A percentile compares a stretch with the other conserved stretches of the same genome.
Evolutionary conservation across 2,329 filamentous ascomycete species (phyloP).

Genomic region (Orbilia brochopaga): DNA sequence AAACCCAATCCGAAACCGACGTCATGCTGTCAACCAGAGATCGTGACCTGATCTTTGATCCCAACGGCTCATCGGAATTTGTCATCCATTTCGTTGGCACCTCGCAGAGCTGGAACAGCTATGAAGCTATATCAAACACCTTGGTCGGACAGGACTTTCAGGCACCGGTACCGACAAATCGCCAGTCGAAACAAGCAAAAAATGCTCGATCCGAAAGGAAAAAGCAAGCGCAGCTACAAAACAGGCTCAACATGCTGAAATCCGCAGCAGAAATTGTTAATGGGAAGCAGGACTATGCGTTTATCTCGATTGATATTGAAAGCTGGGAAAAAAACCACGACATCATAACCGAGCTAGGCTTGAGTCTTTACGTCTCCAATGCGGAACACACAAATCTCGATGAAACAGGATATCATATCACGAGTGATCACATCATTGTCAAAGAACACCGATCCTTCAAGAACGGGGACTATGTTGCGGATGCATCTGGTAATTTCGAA

Average conservation of each 20-base stretch:
- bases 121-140: constrained; percentile 12
- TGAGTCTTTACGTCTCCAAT: constrained; percentile 77
- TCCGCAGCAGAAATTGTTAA: constrained; percentile 29
- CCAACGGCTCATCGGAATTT: background rate
- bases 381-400: constrained; percentile 57
- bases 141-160: background rate
- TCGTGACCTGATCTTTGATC: constrained; percentile 17
- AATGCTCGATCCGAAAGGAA: constrained; percentile 24
- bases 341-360: constrained; percentile 81
- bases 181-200: background rate
- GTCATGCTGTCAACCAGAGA: constrained; percentile 18
- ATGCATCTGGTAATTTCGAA: constrained; percentile 75
- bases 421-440: constrained; percentile 74
- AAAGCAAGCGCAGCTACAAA: constrained; percentile 26
- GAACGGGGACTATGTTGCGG: constrained; percentile 73
- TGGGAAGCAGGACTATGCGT: constrained; percentile 34
- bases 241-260: constrained; percentile 38
- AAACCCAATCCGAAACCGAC: constrained; percentile 48
- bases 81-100: constrained; percentile 19
- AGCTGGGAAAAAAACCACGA: constrained; percentile 72
- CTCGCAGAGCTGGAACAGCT: constrained; percentile 23
- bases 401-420: constrained; percentile 7
- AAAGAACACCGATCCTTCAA: constrained; percentile 69
- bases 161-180: background rate
- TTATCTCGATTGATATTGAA: constrained; percentile 74